Conservation (phyloP, 768 basidiomycete genomes). For the Rhodotorula diobovata region DNA sequence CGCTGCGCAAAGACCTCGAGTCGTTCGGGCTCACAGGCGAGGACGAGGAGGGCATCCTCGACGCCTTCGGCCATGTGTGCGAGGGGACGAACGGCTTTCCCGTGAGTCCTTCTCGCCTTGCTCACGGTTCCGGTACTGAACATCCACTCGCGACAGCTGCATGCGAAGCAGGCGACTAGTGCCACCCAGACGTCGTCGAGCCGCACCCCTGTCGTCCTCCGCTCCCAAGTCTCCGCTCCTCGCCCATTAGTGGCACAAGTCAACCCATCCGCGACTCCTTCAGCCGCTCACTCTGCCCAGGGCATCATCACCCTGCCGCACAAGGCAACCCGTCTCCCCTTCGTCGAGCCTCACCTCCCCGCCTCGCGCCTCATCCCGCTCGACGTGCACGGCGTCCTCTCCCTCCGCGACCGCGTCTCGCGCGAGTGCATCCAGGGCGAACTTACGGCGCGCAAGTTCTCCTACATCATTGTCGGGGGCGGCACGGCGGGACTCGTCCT, state of each 20-base stretch:
- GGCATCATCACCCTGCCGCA: too few relatives aligned
- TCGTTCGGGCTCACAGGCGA: background rate
- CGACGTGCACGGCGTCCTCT: background rate
- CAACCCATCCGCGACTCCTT: too few relatives aligned
- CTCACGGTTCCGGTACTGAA: too few relatives aligned
- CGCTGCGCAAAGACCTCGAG: background rate
- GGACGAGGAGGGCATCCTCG: background rate
- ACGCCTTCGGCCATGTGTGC: background rate
- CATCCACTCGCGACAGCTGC: too few relatives aligned
- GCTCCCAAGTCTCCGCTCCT: background rate
- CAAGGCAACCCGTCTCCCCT: background rate
- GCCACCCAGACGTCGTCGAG: background rate
- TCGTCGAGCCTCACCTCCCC: background rate
- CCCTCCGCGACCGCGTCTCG: background rate
- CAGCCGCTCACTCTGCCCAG: too few relatives aligned
- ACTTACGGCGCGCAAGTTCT: background rate
- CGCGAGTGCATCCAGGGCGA: background rate
- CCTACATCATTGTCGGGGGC: constrained; percentile 19
- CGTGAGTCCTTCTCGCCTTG: background rate
- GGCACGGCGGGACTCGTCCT: constrained; percentile 43
- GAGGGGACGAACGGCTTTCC: background rate
- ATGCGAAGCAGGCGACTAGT: background rate
- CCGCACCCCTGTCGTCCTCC: background rate
- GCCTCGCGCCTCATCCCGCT: background rate
- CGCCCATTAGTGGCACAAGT: too few relatives aligned